Conservation (phyloP, 345 rosid genomes). For the Corchorus capsularis region DNA sequence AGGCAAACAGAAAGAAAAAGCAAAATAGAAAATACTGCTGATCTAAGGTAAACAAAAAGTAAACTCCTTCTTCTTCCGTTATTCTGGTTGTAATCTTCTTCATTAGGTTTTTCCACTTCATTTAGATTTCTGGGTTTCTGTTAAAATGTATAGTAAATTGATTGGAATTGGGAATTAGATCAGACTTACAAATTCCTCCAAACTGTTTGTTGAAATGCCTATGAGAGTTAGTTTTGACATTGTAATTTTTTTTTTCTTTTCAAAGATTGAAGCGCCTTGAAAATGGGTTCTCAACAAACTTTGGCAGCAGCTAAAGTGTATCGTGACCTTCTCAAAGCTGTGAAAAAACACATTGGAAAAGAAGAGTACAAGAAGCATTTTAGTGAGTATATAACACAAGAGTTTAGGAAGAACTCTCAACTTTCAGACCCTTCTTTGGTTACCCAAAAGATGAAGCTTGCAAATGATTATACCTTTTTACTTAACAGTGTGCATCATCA, state of each 20-base stretch:
- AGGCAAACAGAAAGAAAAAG: no score
- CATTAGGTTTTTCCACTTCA: no score
- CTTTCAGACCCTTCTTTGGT: slow-evolving; percentile 24
- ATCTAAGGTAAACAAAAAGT: neutral
- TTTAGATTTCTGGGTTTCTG: neutral
- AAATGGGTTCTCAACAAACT: slow-evolving; percentile 54
- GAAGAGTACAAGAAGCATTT: slow-evolving; percentile 77
- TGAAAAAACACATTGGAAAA: slow-evolving; percentile 70
- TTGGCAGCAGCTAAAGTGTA: slow-evolving; percentile 54
- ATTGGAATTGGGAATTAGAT: no score
- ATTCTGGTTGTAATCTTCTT: no score
- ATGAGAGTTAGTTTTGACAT: neutral
- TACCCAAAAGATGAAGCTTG: slow-evolving; percentile 56
- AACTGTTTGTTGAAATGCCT: slow-evolving; percentile 24
- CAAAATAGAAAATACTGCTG: no score
- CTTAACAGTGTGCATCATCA: slow-evolving; percentile 83
- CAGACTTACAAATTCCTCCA: neutral
- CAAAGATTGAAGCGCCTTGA: slow-evolving; percentile 15
- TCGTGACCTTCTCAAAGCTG: slow-evolving; percentile 68
- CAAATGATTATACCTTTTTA: slow-evolving; percentile 61
- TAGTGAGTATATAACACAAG: slow-evolving; percentile 49
- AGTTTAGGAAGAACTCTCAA: slow-evolving; percentile 54
- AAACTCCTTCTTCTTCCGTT: no score
- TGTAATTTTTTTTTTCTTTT: neutral
- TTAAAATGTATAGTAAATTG: neutral